Base-by-base conservation (phyloP, 1,284 basidiomycete species). In the Trichosporon faecale region DNA sequence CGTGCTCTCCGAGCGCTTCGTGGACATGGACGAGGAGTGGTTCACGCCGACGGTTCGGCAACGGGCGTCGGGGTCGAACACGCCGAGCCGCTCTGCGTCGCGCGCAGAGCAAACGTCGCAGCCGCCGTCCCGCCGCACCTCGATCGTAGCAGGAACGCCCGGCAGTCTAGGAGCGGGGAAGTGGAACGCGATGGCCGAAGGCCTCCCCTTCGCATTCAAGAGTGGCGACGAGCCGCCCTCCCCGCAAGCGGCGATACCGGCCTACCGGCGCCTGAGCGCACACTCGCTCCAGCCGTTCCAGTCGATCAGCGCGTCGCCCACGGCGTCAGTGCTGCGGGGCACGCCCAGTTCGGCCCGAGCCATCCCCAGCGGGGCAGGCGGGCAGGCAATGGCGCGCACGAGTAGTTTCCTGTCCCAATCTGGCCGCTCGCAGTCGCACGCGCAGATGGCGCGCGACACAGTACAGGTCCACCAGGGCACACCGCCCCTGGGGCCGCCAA, bases 21-120 rank as follows among this genome's bases (percentile, higher is more conserved):
- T 72, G 3, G 81, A 82, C 69, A 79, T 83, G 80, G 80, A 83
- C 65, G 82, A 84, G 67, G 81, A 82, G 52, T 84, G 80, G 78
- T 84, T 84, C 67, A 82, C 78, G n/a, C 82, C 82, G 2, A 83
- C 82, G 0, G 78, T 84, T 21, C 52, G 66, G 9, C 65, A 65
- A 0, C 40, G 67, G 12, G 66, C 72, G n/a, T 6, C 57, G 23
- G 12, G 70, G 61, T 25, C 35, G 60, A 25, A 23, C 66, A 60
- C 21, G 25, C 55, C 67, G 46, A 52, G 61, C n/a, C 23, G 66
- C 8, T 40, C 66, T 7, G 35, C 55, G 0, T 60, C 66, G 25
- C 52, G 66, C 18, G 57, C 66, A 1, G 66, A 60, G 18, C 63
- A 64, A n/a, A n/a, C n/a, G n/a, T n/a, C n/a, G 18, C 35, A 64